phyloP scores from a whole-genome alignment of 2,329 filamentous ascomycete genomes.

The Curvularia eragrostidis region DNA sequence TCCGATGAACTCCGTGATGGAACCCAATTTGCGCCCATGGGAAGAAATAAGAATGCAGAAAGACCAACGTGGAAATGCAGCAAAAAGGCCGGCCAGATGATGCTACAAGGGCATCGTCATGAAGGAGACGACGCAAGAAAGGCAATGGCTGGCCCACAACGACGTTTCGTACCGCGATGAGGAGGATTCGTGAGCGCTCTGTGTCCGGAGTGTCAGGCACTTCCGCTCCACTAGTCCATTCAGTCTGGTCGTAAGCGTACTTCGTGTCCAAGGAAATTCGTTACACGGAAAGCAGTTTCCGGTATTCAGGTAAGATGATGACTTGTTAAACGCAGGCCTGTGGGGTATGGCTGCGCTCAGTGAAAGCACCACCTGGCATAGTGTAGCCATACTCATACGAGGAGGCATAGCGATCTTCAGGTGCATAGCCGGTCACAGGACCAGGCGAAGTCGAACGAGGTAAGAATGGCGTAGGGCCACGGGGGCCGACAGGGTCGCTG shows the following conservation, averaged over 20 bases:
- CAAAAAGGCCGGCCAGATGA: conserved; percentile 37
- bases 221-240: conserved; percentile 47
- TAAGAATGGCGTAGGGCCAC: conserved; percentile 45
- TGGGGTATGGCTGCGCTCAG: conserved; percentile 54
- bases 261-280: conserved; percentile 49
- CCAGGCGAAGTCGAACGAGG: conserved; percentile 54
- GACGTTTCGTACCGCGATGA: conserved; percentile 40
- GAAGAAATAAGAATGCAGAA: conserved; percentile 40
- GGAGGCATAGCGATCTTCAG: conserved; percentile 51
- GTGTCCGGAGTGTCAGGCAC: conserved; percentile 28
- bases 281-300: conserved; percentile 26
- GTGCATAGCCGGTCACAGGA: conserved; percentile 49
- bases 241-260: conserved; percentile 43
- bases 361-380: conserved; percentile 54
- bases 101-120: conserved; percentile 31
- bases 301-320: conserved; percentile 18
- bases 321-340: conserved; percentile 47
- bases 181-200: conserved; percentile 46
- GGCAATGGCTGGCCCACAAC: conserved; percentile 31
- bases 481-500: conserved; percentile 37
- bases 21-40: conserved; percentile 34
- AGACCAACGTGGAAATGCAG: conserved; percentile 45
- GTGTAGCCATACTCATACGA: conserved; percentile 53
- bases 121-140: conserved; percentile 25
- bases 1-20: conserved; percentile 28